Conservation (phyloP, 2,329 filamentous ascomycete genomes). For the Fusarium luffae region DNA sequence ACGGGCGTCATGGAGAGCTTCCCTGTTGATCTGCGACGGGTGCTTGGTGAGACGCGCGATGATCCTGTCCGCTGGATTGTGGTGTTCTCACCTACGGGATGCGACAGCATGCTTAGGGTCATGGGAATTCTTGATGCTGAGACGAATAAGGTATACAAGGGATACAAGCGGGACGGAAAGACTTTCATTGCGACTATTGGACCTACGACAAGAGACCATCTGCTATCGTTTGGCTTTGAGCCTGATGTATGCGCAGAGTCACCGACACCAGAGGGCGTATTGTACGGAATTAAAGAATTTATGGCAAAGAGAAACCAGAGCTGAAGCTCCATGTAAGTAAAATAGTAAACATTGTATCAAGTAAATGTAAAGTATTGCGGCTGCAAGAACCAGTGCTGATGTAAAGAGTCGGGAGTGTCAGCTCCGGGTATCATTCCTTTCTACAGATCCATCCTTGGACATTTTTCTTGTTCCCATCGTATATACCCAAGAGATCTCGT, state of each 20-base stretch:
- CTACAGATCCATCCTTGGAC: constrained; percentile 26
- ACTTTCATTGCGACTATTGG: constrained; percentile 88
- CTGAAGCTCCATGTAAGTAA: constrained; percentile 14
- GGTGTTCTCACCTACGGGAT: constrained; percentile 76
- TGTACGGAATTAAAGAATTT: constrained; percentile 69
- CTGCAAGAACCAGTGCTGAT: background rate
- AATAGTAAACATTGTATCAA: background rate
- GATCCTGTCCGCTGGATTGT: constrained; percentile 73
- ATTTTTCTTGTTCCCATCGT: constrained; percentile 14
- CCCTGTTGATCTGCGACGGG: constrained; percentile 68
- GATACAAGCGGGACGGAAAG: constrained; percentile 49
- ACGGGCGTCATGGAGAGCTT: constrained; percentile 87
- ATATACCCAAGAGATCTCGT: constrained; percentile 19
- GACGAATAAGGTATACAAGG: constrained; percentile 54
- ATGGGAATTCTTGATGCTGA: constrained; percentile 63
- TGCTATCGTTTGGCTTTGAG: constrained; percentile 74
- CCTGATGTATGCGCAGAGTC: constrained; percentile 84
- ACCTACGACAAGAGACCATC: constrained; percentile 85
- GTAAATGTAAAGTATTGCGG: background rate
- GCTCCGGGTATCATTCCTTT: constrained; percentile 47
- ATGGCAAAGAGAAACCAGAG: constrained; percentile 28
- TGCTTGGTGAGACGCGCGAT: constrained; percentile 59
- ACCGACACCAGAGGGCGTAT: constrained; percentile 84
- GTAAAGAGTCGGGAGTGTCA: constrained; percentile 41
- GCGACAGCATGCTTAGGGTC: constrained; percentile 67